Evolutionary conservation across 169 alveolate species (phyloP).

Genomic region (Eimeria sp.): DNA sequence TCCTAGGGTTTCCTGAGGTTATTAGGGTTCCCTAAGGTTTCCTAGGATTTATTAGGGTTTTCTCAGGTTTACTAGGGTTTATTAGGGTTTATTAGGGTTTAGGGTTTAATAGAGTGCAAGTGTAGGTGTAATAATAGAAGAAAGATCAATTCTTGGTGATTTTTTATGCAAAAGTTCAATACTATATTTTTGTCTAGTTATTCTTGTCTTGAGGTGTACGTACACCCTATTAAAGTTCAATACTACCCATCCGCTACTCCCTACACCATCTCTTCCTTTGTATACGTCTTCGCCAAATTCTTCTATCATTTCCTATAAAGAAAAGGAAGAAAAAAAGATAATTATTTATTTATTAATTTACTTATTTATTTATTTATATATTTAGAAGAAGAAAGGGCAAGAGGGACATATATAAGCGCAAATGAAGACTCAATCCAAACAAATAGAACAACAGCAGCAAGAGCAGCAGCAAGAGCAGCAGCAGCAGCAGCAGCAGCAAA

Average conservation of each 20-base stretch:
- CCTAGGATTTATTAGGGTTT: too few relatives aligned
- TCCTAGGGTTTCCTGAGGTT: too few relatives aligned
- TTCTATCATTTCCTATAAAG: background rate
- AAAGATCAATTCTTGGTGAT: slow-evolving; percentile 47
- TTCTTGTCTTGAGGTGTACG: slow-evolving; percentile 68
- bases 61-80: too few relatives aligned
- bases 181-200: slow-evolving; percentile 22
- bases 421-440: background rate
- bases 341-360: too few relatives aligned
- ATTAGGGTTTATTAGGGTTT: too few relatives aligned
- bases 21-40: too few relatives aligned
- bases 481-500: slow-evolving; percentile 8
- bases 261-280: slow-evolving; percentile 57
- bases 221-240: slow-evolving; percentile 25
- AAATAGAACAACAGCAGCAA: background rate
- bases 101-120: background rate
- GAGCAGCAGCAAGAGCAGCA: background rate
- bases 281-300: background rate
- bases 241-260: slow-evolving; percentile 51
- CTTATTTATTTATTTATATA: too few relatives aligned
- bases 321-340: background rate
- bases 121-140: background rate
- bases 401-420: too few relatives aligned
- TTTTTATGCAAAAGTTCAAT: slow-evolving; percentile 32
- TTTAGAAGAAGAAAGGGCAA: background rate